These are phyloP conservation scores for Ceratocystis albifundus DNA, from an alignment of 2,329 filamentous ascomycete genomes.

Conservation along the genomic window DNA sequence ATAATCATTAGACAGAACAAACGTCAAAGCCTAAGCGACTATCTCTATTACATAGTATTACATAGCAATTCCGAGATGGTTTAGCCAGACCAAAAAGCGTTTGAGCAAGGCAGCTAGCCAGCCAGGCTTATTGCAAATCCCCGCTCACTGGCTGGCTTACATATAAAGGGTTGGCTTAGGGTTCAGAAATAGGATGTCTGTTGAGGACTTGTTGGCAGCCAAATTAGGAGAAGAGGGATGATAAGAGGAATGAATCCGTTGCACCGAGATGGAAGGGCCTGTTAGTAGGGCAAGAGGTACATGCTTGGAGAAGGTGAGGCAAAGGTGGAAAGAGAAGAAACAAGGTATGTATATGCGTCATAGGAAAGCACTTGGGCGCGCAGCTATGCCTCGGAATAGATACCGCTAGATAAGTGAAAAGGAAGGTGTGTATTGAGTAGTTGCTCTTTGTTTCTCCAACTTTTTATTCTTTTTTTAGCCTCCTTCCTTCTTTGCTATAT, in stretches of 20 bases:
- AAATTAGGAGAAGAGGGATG: slow-evolving; percentile 1
- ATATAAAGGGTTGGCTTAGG: neutral
- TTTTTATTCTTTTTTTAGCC: neutral
- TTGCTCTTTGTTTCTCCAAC: neutral
- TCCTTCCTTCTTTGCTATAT: neutral
- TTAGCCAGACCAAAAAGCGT: neutral
- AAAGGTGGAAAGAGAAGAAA: neutral
- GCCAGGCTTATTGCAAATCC: neutral
- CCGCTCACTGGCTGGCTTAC: neutral
- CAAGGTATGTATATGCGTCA: neutral
- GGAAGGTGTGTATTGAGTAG: neutral
- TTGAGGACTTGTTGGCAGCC: neutral
- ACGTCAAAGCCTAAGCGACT: too few species aligned
- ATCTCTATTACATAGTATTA: neutral
- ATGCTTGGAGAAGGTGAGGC: neutral
- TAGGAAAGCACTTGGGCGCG: neutral
- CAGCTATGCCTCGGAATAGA: neutral
- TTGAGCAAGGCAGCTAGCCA: neutral
- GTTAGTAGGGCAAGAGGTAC: neutral
- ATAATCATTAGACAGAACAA: neutral
- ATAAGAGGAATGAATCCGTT: neutral
- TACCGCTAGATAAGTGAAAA: neutral
- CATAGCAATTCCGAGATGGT: neutral
- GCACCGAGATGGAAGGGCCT: neutral
- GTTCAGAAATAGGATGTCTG: neutral